Base-by-base conservation (phyloP, 1,139 yeast genomes). In the Pichia cactophila region DNA sequence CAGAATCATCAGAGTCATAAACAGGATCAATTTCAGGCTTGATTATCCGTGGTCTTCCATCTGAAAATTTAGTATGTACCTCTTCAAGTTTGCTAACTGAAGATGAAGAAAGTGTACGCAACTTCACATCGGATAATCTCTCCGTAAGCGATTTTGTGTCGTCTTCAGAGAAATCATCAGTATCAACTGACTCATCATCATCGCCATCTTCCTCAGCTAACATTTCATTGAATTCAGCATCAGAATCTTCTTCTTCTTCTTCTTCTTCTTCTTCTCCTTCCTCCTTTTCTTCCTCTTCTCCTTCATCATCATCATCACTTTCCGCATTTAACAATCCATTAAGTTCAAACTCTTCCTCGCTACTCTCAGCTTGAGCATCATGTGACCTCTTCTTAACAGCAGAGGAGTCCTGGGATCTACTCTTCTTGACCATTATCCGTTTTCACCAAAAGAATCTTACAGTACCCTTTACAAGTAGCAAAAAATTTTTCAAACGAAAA, bases 1-100 rank as follows among this genome's bases (percentile, higher is more conserved):
- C 97, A 61, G 90, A 82, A 61, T 92, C 97, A 68, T 92, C 98
- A 57, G 89, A 80, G 62, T 90, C 97, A 65, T 92, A 92, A 20
- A 80, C 82, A 4, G 98, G 97, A 35, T 87, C 84, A 57, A 92
- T 90, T 64, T 88, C 97, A 3, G 97, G 96, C 60, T 79, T 81
- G 52, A 90, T 74, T 10, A 82, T 68, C 63, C 97, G 75, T 17
- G 81, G 80, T 49, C 76, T 72, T 10, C 97, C 97, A 66, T 90
- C 96, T 0, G 96, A 81, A 59, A 77, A 85, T 56, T 73, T 73
- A 28, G 85, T 72, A 46, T 72, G 71, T 33, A 76, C 63, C 35
- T 64, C 67, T 5, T 65, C 56, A 16, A 67, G 65, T 17, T 70
- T 63, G 7, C 57, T 53, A 6, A 64, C 41, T 54, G 74, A 66